Conservation (phyloP, 2,329 filamentous ascomycete genomes). For the Lecanicillium sp. region DNA sequence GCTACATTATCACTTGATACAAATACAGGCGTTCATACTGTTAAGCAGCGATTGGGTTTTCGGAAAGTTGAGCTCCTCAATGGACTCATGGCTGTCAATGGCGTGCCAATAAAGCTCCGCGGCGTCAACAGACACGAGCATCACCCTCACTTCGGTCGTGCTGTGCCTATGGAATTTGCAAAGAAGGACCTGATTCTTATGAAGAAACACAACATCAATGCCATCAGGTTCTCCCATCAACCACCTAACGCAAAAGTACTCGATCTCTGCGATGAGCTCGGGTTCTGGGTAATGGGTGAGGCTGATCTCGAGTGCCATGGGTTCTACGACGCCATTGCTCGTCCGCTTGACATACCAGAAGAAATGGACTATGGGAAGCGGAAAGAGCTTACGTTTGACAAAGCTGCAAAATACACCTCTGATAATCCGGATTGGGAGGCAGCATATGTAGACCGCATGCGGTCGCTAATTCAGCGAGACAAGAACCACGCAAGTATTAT, state of each 20-base stretch:
- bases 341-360: constrained; percentile 43
- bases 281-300: constrained; percentile 50
- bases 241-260: constrained; percentile 53
- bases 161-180: constrained; percentile 55
- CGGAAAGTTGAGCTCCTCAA: constrained; percentile 54
- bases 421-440: constrained; percentile 53
- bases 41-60: constrained; percentile 53
- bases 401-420: constrained; percentile 50
- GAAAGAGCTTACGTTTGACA: constrained; percentile 44
- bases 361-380: constrained; percentile 51
- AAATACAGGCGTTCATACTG: constrained; percentile 20
- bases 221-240: constrained; percentile 61
- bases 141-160: constrained; percentile 53
- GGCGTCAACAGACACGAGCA: constrained; percentile 66
- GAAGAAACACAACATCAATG: constrained; percentile 65
- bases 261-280: constrained; percentile 56
- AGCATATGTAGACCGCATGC: constrained; percentile 60
- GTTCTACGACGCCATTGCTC: constrained; percentile 40
- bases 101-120: constrained; percentile 49
- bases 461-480: constrained; percentile 56
- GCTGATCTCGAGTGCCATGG: constrained; percentile 46
- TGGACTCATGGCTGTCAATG: constrained; percentile 55
- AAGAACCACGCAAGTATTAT: constrained; percentile 65
- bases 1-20: constrained; percentile 34
- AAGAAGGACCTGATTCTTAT: constrained; percentile 55